phyloP scores from a whole-genome alignment of 2,329 filamentous ascomycete species.

The Ophiocordyceps camponoti-saundersi region DNA sequence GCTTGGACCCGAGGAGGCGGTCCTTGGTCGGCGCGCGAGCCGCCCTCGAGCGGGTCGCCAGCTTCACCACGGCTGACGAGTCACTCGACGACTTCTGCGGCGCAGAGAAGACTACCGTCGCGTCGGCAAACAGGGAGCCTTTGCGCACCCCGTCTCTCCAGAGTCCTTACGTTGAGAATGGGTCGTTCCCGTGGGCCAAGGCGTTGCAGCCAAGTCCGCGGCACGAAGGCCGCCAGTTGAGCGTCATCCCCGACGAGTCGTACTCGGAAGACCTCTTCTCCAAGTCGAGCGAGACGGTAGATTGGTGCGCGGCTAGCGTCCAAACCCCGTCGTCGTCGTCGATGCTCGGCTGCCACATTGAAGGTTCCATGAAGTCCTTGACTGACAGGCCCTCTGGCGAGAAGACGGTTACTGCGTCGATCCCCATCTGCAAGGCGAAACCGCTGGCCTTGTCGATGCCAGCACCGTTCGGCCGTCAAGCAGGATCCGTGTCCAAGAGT shows the following conservation, averaged over 20 bases:
- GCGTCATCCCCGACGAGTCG: constrained; percentile 63
- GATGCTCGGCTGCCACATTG: constrained; percentile 67
- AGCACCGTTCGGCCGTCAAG: constrained; percentile 61
- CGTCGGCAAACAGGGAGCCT: constrained; percentile 83
- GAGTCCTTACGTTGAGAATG: constrained; percentile 63
- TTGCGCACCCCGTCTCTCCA: constrained; percentile 90
- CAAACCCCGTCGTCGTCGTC: constrained; percentile 73
- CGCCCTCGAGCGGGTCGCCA: constrained; percentile 62
- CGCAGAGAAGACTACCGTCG: constrained; percentile 57
- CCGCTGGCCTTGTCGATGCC: constrained; percentile 57
- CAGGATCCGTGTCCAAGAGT: constrained; percentile 81
- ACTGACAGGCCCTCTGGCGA: constrained; percentile 23
- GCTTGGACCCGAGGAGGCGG: constrained; percentile 76
- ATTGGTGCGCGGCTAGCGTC: constrained; percentile 64
- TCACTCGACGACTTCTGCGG: constrained; percentile 85
- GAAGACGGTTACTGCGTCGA: constrained; percentile 46
- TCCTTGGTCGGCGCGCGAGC: constrained; percentile 64
- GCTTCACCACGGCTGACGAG: constrained; percentile 90
- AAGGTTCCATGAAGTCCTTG: constrained; percentile 63
- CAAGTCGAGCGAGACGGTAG: constrained; percentile 52
- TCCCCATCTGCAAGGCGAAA: constrained; percentile 67
- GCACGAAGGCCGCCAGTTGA: constrained; percentile 60
- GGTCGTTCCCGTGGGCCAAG: constrained; percentile 90
- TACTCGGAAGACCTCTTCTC: constrained; percentile 79
- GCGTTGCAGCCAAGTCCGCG: constrained; percentile 63